Evolutionary conservation across 495 filamentous ascomycete species (phyloP), one percentile per base, ranked within the genome.

Genomic region (Glonium stellatum): DNA sequence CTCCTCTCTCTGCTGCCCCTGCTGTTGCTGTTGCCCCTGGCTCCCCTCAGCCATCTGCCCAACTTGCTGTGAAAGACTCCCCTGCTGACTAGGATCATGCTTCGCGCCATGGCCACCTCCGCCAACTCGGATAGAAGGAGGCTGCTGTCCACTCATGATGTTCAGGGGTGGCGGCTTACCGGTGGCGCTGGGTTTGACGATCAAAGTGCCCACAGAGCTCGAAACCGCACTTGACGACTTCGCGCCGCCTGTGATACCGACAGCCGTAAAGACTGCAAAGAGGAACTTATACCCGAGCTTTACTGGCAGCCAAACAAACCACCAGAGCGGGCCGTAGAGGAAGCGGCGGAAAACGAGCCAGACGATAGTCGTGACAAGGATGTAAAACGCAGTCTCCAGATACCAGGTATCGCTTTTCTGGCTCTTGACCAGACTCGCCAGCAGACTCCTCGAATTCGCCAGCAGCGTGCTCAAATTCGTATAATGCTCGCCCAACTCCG

Each of bases 351-450:
- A 93, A 1, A 97, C 67, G 9, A 99, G 76, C 93, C 93, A 99
- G 11, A 73, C 73, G 35, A 96, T 83, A 5, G 88, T 96, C 1
- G 73, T 79, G 13, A 88, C 41, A 9, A 97, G 79, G 49, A 97
- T 73, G 64, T 90, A 91, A 63, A 97, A 85, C 0, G 92, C 85
- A 19, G 86, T 92, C 72, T 90, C 84, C 27, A 97, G 80, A 66
- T 99, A 99, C 93, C 93, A 99, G 3, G 90, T 93, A 72, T 97
- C 93, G 42, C 86, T 91, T 76, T 97, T 97, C 68, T 92, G 88
- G 34, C 88, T 90, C 64, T 83, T 83, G 36, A 97, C 76, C 49
- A 99, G 75, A 23, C 88, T 89, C 15, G 81, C 82, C 11, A 97
- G 81, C 15, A 99, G 80, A 58, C 82, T 86, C 58, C 84, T 80